Evolutionary conservation across 2,329 filamentous ascomycete species (phyloP), one percentile per base, ranked within the genome.

Genomic region (Drechslerella coelobrocha): DNA sequence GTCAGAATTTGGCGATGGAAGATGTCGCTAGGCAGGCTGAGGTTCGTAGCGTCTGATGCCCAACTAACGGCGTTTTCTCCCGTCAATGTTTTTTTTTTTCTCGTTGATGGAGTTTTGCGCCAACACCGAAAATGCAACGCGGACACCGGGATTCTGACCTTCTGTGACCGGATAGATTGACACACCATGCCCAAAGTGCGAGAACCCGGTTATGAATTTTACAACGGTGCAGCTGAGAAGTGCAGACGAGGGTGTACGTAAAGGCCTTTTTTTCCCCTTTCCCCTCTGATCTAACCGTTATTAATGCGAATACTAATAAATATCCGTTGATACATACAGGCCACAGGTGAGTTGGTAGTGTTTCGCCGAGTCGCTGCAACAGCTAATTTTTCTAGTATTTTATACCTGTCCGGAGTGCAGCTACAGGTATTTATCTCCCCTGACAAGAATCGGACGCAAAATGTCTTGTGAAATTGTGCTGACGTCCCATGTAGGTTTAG

Each of bases 181-280:
- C 69, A 83, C 89, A 78, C 86, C 84, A 47, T 97, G 94, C 78
- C 85, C 88, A 48, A 88, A 91, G 76, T 97, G 94, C 78, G 91
- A 89, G 14, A 83, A 87, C 57, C 87, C 87, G 57, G 88, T 96
- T 78, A 91, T 97, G 79, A 89, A 87, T 75, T 97, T 88, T 78
- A 89, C 91, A 53, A 89, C 89, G 1, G 86, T 91, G 71, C 94
- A 99, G 79, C 81, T 96, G 76, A 88, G 93, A 75, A 88, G 92
- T 82, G 94, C 93, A 60, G 94, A 99, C 79, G 93, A 97, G 85
- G 94, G 94, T 72, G 91, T 89, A 74, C 97, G 93, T 0, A 12
- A 50, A n/a, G 19, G 41, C 41, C 19, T n/a, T 26, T 19, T 31
- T n/a, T 43, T n/a, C n/a, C n/a, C n/a, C n/a, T n/a, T n/a, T n/a